Evolutionary conservation across 2,329 filamentous ascomycete genomes (phyloP).

Genomic region (Rhynchosporium agropyri): DNA sequence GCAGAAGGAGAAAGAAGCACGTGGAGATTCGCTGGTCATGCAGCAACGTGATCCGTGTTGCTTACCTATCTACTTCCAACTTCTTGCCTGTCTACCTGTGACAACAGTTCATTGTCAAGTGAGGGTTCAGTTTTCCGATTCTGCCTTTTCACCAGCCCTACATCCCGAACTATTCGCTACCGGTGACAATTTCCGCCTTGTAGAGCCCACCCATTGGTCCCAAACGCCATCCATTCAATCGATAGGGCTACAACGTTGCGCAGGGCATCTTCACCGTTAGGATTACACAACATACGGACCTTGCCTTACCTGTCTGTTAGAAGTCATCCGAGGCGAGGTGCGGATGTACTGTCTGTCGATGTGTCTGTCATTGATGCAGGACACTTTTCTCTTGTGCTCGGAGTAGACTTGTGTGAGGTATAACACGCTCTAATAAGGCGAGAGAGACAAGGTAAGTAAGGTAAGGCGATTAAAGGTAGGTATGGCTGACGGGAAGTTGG

Average conservation of each 20-base stretch:
- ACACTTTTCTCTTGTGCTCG: background rate
- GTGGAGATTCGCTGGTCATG: constrained; percentile 34
- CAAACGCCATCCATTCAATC: constrained; percentile 23
- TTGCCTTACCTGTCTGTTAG: background rate
- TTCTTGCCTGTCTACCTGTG: background rate
- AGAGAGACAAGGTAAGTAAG: background rate
- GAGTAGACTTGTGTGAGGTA: background rate
- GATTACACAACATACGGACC: constrained; percentile 19
- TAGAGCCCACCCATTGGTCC: constrained; percentile 17
- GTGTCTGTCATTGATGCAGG: constrained; percentile 2
- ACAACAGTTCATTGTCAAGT: constrained; percentile 1
- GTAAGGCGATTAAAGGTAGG: background rate
- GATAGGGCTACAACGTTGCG: constrained; percentile 7
- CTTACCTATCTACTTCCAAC: background rate
- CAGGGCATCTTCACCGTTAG: constrained; percentile 21
- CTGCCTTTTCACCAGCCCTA: constrained; percentile 1
- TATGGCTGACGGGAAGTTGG: background rate
- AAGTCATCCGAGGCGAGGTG: background rate
- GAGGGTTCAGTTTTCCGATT: background rate
- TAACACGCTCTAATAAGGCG: background rate
- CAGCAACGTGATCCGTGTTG: constrained; percentile 24
- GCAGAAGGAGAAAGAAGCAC: constrained; percentile 18
- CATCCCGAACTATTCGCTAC: background rate
- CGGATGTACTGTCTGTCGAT: background rate
- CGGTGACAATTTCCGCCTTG: constrained; percentile 1